A percentile compares a stretch with the other conserved stretches of the same genome.
These are phyloP conservation scores for Podila epicladia DNA, from an alignment of 192 early-diverging fungal genomes.

Conservation along the genomic window DNA sequence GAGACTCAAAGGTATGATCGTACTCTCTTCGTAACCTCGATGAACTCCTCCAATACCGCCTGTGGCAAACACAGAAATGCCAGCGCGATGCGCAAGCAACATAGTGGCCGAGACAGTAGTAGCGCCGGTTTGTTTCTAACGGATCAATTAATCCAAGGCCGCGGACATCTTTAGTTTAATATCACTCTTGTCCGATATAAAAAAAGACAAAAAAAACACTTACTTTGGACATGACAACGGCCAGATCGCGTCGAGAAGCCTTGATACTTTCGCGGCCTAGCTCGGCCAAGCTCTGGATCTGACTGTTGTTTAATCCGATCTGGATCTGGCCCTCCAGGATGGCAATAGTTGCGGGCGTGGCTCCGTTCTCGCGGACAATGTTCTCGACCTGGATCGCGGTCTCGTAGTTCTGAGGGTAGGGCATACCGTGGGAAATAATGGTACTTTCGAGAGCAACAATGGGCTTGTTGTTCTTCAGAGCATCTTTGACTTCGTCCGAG, in stretches of 20 bases:
- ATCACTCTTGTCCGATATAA: neutral
- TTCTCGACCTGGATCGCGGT: conserved; percentile 86
- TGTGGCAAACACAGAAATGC: conserved; percentile 93
- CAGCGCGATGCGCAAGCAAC: conserved; percentile 85
- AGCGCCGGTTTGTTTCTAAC: conserved; percentile 73
- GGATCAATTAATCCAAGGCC: neutral
- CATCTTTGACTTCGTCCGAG: conserved; percentile 59
- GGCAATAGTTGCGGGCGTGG: conserved; percentile 90
- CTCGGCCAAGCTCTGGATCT: conserved; percentile 71
- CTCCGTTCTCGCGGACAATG: conserved; percentile 75
- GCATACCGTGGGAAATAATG: conserved; percentile 97
- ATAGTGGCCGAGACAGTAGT: conserved; percentile 96
- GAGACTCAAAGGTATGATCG: too few relatives aligned
- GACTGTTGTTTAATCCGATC: conserved; percentile 74
- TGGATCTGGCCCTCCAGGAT: conserved; percentile 86
- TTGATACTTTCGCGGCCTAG: conserved; percentile 74
- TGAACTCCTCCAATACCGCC: conserved; percentile 98
- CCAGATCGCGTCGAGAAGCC: conserved; percentile 86
- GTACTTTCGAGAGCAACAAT: conserved; percentile 95
- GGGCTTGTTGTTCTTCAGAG: conserved; percentile 70
- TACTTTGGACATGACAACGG: conserved; percentile 76
- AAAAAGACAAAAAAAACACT: neutral
- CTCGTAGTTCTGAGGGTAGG: conserved; percentile 90
- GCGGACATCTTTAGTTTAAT: neutral
- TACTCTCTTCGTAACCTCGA: conserved; percentile 76